Evolutionary conservation across 2,329 filamentous ascomycete genomes (phyloP), one percentile per base, ranked within the genome.

Genomic region (Fusarium oxysporum): DNA sequence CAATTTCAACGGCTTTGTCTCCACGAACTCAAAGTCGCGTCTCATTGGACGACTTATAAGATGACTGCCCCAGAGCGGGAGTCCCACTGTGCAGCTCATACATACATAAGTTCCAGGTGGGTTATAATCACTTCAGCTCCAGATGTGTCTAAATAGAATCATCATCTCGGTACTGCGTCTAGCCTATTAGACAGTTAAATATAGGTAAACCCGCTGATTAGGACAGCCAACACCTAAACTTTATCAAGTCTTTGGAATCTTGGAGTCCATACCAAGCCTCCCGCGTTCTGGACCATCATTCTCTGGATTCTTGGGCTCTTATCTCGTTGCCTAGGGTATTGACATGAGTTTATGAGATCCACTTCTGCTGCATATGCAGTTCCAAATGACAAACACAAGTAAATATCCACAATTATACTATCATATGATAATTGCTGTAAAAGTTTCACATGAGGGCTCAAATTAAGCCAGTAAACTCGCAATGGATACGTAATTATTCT

Each of bases 41-140:
- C 44, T 65, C n/a, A 73, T 73, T 74, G 71, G 62, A 10, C 33
- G 10, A 30, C 50, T 54, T 41, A 41, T 43, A 13, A 45, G 19
- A 50, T 16, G 57, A 44, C 55, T 51, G 50, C 58, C 58, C 62
- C 67, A 74, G 67, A 55, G 55, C 67, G 67, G 71, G 62, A 72
- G 54, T 60, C 58, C 71, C 71, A 66, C 67, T 61, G 62, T 71
- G 68, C 70, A 73, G 62, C 33, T 56, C 48, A 56, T 43, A 35
- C 23, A 8, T 57, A 50, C 40, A 48, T 57, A 57, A 57, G 40
- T 48, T 28, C 54, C 41, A 48, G 40, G 54, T 30, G 23, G 40
- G 41, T 17, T 58, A 50, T 35, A 57, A n/a, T 30, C 16, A 48
- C 21, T 35, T n/a, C n/a, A 50, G n/a, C 38, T 44, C 53, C 37